Conservation (phyloP, 371 early-diverging fungal genomes). For the Mortierella sp. region DNA sequence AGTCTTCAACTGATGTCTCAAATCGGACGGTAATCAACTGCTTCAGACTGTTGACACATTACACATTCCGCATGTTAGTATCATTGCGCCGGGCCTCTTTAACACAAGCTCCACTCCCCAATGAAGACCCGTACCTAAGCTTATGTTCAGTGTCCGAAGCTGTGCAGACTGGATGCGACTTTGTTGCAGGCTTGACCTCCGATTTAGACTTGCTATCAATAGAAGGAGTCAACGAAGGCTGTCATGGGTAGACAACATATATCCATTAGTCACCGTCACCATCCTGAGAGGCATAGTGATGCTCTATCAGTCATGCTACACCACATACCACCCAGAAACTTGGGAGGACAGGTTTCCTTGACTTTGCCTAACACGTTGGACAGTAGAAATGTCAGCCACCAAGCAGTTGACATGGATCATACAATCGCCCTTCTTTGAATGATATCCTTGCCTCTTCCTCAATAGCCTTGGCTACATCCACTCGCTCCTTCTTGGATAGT, state of each 20-base stretch:
- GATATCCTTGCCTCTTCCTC: constrained; percentile 29
- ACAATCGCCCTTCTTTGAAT: not conserved
- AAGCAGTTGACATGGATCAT: too few species aligned
- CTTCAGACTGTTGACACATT: constrained; percentile 65
- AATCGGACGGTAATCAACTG: constrained; percentile 81
- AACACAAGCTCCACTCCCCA: not conserved
- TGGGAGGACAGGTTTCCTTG: constrained; percentile 68
- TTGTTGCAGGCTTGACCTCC: constrained; percentile 64
- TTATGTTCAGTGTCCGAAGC: constrained; percentile 77
- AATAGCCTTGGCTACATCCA: constrained; percentile 61
- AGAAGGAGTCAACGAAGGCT: constrained; percentile 83
- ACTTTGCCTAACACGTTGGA: constrained; percentile 54
- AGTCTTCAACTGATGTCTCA: constrained; percentile 54
- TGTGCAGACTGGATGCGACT: constrained; percentile 73
- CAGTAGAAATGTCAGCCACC: too few species aligned
- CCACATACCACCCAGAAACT: constrained; percentile 84
- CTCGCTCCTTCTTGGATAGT: constrained; percentile 56
- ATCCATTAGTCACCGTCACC: not conserved
- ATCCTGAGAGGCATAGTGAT: not conserved
- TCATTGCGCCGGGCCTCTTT: not conserved
- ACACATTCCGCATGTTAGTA: too few species aligned
- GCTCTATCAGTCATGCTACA: constrained; percentile 1
- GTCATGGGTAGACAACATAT: constrained; percentile 4
- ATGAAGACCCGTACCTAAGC: too few species aligned
- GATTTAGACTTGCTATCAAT: constrained; percentile 70